Conservation (phyloP, 148 eudicot species). For the Rhododendron griersonianum region DNA sequence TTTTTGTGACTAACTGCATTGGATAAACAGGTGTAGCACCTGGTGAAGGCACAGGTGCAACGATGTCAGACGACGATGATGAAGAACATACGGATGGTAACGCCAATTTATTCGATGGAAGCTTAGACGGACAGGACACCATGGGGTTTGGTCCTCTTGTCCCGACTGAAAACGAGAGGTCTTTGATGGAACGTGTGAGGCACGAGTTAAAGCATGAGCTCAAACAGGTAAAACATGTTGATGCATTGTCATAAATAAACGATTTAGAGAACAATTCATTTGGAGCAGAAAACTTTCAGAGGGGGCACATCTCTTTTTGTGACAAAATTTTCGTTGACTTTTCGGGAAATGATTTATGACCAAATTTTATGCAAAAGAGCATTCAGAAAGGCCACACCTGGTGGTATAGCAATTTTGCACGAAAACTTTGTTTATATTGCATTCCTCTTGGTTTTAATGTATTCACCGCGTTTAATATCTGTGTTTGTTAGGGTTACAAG, state of each 20-base stretch:
- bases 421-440: neutral
- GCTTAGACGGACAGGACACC: slow-evolving; percentile 57
- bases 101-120: slow-evolving; percentile 63
- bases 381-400: neutral
- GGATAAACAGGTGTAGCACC: slow-evolving; percentile 71
- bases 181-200: slow-evolving; percentile 95
- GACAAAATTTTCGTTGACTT: no score
- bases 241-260: neutral
- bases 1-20: neutral
- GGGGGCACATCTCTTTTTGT: no score
- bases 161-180: slow-evolving; percentile 79
- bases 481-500: slow-evolving; percentile 62
- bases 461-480: neutral
- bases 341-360: neutral
- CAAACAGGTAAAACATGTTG: slow-evolving; percentile 48
- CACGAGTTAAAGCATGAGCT: slow-evolving; percentile 81
- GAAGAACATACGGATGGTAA: slow-evolving; percentile 73
- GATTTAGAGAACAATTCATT: neutral
- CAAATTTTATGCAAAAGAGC: neutral
- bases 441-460: neutral
- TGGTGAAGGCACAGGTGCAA: slow-evolving; percentile 92
- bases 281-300: no score
- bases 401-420: neutral
- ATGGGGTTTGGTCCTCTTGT: slow-evolving; percentile 89
- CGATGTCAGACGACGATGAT: slow-evolving; percentile 86